Conservation (phyloP, 345 rosid genomes). For the Abelmoschus esculentus region DNA sequence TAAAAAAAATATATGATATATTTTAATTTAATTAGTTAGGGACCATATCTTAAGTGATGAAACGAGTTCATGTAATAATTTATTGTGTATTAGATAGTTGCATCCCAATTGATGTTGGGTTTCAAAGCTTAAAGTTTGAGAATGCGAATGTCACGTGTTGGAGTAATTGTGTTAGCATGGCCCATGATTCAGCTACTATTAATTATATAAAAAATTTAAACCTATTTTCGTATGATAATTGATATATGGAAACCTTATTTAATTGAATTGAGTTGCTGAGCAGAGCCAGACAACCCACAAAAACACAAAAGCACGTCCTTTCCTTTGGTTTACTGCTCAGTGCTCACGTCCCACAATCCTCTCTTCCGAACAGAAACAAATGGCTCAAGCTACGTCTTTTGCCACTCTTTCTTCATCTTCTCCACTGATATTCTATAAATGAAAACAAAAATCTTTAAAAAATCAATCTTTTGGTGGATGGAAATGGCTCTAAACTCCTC, state of each 20-base stretch:
- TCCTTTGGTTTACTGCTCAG: neutral
- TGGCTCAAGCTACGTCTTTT: conserved; percentile 19
- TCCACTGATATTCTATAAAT: conserved; percentile 17
- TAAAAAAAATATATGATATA: too few relatives aligned
- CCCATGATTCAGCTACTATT: too few relatives aligned
- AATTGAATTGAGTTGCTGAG: neutral
- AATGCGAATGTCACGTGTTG: neutral
- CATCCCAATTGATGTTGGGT: too few relatives aligned
- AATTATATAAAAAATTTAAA: too few relatives aligned
- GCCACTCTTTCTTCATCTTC: conserved; percentile 13
- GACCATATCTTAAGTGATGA: too few relatives aligned
- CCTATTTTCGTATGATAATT: neutral
- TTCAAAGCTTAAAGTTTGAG: too few relatives aligned
- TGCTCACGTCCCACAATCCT: neutral
- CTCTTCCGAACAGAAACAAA: conserved; percentile 15
- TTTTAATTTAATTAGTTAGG: too few relatives aligned
- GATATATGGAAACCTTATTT: neutral
- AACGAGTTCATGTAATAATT: too few relatives aligned
- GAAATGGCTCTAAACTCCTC: conserved; percentile 40
- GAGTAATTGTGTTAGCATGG: neutral
- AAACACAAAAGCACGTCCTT: neutral
- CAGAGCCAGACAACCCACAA: neutral
- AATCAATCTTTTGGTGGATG: conserved; percentile 25
- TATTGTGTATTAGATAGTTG: too few relatives aligned
- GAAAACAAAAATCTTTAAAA: conserved; percentile 25